Conservation (phyloP, 2,329 filamentous ascomycete species). For the Dactylellina cionopaga region DNA sequence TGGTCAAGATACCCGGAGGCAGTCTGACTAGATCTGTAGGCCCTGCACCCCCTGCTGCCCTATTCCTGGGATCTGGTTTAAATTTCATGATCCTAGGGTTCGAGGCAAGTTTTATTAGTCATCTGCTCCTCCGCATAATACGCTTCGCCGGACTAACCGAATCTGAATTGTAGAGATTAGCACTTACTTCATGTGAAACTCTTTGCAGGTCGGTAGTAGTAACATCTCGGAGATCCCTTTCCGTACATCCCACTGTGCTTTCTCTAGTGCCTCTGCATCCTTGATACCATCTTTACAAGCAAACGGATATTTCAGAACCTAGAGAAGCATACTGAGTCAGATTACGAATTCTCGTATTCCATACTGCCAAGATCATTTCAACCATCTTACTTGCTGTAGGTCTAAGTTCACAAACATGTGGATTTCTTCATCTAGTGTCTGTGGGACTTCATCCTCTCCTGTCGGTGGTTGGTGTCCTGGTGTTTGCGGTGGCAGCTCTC, state of each 20-base stretch:
- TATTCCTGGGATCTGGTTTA: background rate
- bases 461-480: too few species aligned
- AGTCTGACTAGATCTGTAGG: background rate
- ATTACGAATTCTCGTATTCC: too few species aligned
- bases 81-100: background rate
- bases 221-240: slow-evolving; percentile 33
- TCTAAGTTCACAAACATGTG: slow-evolving; percentile 42
- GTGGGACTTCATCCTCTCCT: too few species aligned
- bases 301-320: slow-evolving; percentile 10
- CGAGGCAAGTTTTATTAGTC: too few species aligned
- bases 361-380: background rate
- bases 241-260: slow-evolving; percentile 24
- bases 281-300: background rate
- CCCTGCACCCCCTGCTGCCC: background rate
- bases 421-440: slow-evolving; percentile 2
- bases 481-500: too few species aligned
- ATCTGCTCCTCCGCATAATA: too few species aligned
- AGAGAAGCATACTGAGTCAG: background rate
- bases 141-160: too few species aligned
- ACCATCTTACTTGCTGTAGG: slow-evolving; percentile 1
- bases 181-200: too few species aligned
- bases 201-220: background rate
- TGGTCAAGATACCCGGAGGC: background rate
- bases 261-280: background rate
- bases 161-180: too few species aligned